Evolutionary conservation across 179 eudicot species (phyloP), one percentile per base, ranked within the genome.

Genomic region (Heliamphora pulchella): DNA sequence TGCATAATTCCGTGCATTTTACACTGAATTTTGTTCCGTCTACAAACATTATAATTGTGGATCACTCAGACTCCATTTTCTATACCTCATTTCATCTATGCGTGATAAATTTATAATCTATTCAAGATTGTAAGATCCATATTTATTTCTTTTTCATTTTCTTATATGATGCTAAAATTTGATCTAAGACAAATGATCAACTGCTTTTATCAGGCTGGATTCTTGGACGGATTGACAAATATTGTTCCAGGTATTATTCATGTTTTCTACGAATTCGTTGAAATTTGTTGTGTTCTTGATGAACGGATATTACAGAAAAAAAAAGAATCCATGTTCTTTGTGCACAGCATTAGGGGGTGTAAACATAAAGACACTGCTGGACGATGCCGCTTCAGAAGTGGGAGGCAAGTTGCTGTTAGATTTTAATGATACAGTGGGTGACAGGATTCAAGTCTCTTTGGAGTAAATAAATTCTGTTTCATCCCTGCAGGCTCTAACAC

Each of bases 161-260:
- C n/a, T 62, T 62, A 8, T 18, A 58, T 46, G 46, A 62, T 76
- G 20, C 43, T 13, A 39, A 47, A 20, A 62, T 47, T 41, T 14
- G 1, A 10, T 39, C 9, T 65, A 50, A 20, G 17, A 65, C 11
- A 8, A 50, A 47, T 63, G 61, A 62, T 14, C 50, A 41, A 8
- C 20, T 62, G n/a, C 78, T 66, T 63, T 77, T 75, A 51, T 79
- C 89, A 95, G 98, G 98, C 98, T 83, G 98, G 98, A 80, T 95
- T 95, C 85, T 84, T 95, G 92, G 98, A 95, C 9, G 93, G 94
- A 71, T 81, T 93, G 72, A 91, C 95, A 69, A 93, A 93, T 82
- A 87, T 93, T 71, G 96, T 95, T 85, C 98, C 98, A 91, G 98
- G 98, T 95, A 92, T 22, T 20, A 1, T 79, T 14, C 14, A 8